Evolutionary conservation across 2,329 filamentous ascomycete genomes (phyloP), one percentile per base, ranked within the genome.

Genomic region (Huntiella savannae): DNA sequence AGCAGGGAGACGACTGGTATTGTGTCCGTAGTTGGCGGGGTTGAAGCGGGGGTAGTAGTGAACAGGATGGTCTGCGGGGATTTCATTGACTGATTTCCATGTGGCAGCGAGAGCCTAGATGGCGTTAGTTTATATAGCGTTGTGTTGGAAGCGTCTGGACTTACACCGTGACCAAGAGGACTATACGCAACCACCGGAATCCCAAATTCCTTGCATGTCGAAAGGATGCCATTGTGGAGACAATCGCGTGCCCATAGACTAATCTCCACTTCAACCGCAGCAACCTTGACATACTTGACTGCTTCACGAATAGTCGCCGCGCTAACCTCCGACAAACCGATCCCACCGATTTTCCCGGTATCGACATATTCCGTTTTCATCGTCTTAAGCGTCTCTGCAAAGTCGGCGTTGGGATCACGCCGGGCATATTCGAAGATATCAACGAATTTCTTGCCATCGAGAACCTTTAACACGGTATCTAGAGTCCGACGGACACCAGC

Each of bases 171-270:
- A 3, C 80, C 77, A 0, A 86, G 64, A 1, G 82, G 82, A 39
- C 77, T 78, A 60, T 85, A 87, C 0, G 78, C 79, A 33, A 84
- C 61, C 41, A 87, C 62, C 0, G 79, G 77, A 50, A 88, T 84
- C 40, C 67, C 63, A 40, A 80, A 60, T 56, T 87, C 68, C 0
- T 64, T 67, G 54, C 75, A 79, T 0, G 71, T 67, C 2, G 63
- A 63, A 3, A 67, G 65, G 33, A 75, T 59, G 2, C 71, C 70
- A 52, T 73, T 72, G 16, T 56, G 58, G 19, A 71, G 59, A 17
- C 66, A 61, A 12, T 73, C 68, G 0, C 64, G 63, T 7, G 59
- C 54, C 54, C 65, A 71, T 49, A 73, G 58, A 50, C 65, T 70
- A 43, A 73, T 58, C 58, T 76, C 72, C 22, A 71, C 61, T 59